These are phyloP conservation scores for Mycena venus DNA, from an alignment of 768 basidiomycete species.

Conservation along the genomic window DNA sequence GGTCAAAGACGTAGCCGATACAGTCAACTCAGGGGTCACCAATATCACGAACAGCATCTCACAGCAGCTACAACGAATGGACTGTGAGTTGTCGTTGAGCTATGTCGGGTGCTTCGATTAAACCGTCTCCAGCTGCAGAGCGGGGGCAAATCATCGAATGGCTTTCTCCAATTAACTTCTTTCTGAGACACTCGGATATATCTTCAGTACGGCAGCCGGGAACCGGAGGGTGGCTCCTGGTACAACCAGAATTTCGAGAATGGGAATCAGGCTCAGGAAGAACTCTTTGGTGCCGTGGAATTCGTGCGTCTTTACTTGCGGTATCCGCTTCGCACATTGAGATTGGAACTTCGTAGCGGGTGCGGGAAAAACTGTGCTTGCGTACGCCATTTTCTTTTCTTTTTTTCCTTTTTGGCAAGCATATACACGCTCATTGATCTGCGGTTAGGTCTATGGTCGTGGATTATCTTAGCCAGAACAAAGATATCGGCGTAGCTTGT, in stretches of 20 bases:
- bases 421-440: background rate
- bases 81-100: too few species aligned
- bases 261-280: background rate
- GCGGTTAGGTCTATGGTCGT: background rate
- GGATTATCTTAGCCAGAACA: background rate
- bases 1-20: too few species aligned
- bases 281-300: slow-evolving; percentile 13
- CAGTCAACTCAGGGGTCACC: too few species aligned
- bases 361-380: background rate
- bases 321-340: too few species aligned
- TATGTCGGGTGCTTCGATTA: too few species aligned
- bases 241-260: background rate
- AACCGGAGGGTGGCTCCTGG: slow-evolving; percentile 5
- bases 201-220: background rate
- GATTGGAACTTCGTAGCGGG: background rate
- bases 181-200: background rate
- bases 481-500: background rate
- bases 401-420: background rate
- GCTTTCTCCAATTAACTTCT: slow-evolving; percentile 12
- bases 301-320: background rate
- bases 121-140: background rate
- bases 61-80: too few species aligned
- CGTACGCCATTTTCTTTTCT: background rate
- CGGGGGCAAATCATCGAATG: slow-evolving; percentile 1
- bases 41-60: too few species aligned